Conservation (phyloP, 441 rosid genomes). For the Adansonia grandidieri region DNA sequence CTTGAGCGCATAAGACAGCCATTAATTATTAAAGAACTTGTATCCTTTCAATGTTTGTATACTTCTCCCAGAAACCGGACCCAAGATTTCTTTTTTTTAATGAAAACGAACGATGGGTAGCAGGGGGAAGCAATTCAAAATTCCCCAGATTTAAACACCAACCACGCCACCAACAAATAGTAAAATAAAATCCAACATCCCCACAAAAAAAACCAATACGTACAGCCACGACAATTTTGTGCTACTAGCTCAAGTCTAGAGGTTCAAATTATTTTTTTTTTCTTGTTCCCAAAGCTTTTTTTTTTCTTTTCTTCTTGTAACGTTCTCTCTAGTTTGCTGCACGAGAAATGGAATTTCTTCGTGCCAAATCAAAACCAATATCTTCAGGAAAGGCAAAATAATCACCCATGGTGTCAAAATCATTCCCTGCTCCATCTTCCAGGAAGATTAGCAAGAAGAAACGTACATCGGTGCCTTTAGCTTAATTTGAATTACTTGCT, state of each 20-base stretch:
- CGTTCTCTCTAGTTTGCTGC: constrained; percentile 30
- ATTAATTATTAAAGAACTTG: constrained; percentile 1
- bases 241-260: constrained; percentile 30
- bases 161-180: constrained; percentile 21
- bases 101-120: neutral
- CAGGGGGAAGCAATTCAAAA: constrained; percentile 37
- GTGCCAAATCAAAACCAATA: constrained; percentile 24
- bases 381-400: constrained; percentile 30
- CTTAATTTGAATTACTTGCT: constrained; percentile 29
- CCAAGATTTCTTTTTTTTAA: neutral
- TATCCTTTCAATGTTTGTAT: constrained; percentile 14
- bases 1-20: neutral
- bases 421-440: constrained; percentile 21
- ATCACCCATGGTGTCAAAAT: constrained; percentile 27
- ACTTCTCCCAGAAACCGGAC: neutral
- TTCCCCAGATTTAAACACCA: constrained; percentile 28
- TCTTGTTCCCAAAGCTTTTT: too few relatives aligned
- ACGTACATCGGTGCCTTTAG: constrained; percentile 25
- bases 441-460: constrained; percentile 25
- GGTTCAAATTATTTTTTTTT: neutral
- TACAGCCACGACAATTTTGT: constrained; percentile 26
- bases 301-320: constrained; percentile 25
- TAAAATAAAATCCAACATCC: constrained; percentile 13
- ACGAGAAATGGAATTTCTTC: constrained; percentile 10
- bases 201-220: constrained; percentile 11